Base-by-base conservation (phyloP, 305 asterid genomes). In the Fraxinus baroniana region DNA sequence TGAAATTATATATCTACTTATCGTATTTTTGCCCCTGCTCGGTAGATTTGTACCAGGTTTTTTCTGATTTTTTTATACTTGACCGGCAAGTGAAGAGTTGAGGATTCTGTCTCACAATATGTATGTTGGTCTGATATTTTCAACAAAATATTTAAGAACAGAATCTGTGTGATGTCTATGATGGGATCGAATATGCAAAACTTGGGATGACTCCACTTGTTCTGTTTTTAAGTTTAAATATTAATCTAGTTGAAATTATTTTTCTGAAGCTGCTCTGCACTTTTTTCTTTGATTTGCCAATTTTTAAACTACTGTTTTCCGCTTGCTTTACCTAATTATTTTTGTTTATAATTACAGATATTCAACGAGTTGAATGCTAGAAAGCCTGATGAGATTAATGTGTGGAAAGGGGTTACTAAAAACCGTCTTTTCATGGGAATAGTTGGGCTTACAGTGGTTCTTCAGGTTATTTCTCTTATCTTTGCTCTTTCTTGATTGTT, bases 301-400 rank as follows among this genome's bases (percentile, higher is more conserved):
- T 22, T 64, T 30, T 68, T 68, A 4, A 68, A 68, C 74, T 68
- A 10, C 71, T 62, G 12, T 22, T 62, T 62, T 62, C 32, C 17
- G 22, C 8, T 2, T 9, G 9, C 32, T 30, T 68, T 68, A 28
- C 28, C 39, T 13, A 12, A 13, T 68, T 28, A 9, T 9, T 68
- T 13, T 28, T 68, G 9, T 26, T 4, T 68, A 30, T 68, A 30
- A 64, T 60, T 79, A 36, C 83, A 83, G 86, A 17, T 83, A 33
- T 83, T 83, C 28, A 83, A 83, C 10, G 86, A 83, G 24, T 83
- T 83, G 70, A 83, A 83, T 79, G 83, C 83, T 62, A 79, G 83
- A 57, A 83, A 83, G 60, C 86, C 83, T n/a, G 80, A 83, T 0
- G 86, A 83, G 46, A 17, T 83, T 2, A 83, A 83, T 74, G 79